Percentiles rank a stretch among this genome's conserved stretches.
phyloP scores from a whole-genome alignment of 2,329 filamentous ascomycete species.

The Fusarium fujikuroi region DNA sequence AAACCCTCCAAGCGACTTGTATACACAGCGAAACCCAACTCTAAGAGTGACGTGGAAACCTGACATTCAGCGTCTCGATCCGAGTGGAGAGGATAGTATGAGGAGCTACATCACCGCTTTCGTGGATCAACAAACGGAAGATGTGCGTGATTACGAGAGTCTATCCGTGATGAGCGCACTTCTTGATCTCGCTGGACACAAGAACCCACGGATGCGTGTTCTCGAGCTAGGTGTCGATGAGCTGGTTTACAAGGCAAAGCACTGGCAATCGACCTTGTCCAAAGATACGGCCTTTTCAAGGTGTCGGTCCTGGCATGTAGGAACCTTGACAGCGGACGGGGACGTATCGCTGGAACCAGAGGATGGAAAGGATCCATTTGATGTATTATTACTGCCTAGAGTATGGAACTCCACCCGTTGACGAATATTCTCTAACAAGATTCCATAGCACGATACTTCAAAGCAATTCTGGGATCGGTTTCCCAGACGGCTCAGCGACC shows the following conservation, averaged over 20 bases:
- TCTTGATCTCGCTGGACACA: neutral
- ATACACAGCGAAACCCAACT: neutral
- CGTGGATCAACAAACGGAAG: neutral
- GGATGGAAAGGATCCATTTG: neutral
- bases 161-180: rapidly evolving
- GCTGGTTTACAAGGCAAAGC: neutral
- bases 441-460: neutral
- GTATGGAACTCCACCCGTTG: rapidly evolving
- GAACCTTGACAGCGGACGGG: neutral
- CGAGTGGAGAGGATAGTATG: rapidly evolving
- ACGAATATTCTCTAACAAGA: neutral
- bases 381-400: neutral
- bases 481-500: rapidly evolving
- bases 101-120: neutral
- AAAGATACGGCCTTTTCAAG: neutral
- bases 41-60: neutral
- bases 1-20: neutral
- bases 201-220: neutral
- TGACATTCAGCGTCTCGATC: neutral
- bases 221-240: neutral
- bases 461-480: neutral
- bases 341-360: neutral
- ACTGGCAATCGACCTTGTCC: neutral
- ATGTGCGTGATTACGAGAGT: neutral
- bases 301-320: neutral